Conservation (phyloP, 176 grass and related monocot species). For the Juncus inflexus region DNA sequence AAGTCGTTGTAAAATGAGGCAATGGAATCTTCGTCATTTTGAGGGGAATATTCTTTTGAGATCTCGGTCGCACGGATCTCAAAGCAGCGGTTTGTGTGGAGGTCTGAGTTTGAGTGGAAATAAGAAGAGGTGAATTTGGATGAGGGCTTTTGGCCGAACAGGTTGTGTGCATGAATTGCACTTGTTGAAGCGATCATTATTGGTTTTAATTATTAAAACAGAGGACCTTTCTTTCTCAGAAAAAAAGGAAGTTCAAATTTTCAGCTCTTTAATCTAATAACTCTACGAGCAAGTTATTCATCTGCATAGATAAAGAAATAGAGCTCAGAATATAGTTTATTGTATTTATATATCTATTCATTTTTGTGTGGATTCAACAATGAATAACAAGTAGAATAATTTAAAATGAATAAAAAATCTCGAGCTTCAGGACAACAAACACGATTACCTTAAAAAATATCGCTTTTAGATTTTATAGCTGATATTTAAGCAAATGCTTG, state of each 20-base stretch:
- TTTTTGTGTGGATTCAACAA: not conserved
- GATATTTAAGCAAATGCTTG: too few relatives aligned
- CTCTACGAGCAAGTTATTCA: not conserved
- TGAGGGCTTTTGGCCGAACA: slow-evolving; percentile 19
- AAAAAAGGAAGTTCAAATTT: too few relatives aligned
- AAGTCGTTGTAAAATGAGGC: slow-evolving; percentile 30
- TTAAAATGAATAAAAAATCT: too few relatives aligned
- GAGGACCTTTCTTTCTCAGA: not conserved
- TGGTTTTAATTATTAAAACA: not conserved
- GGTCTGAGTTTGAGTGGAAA: slow-evolving; percentile 4
- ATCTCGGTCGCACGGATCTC: slow-evolving; percentile 35
- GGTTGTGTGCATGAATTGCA: slow-evolving; percentile 8
- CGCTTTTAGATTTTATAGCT: too few relatives aligned
- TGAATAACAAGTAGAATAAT: not conserved
- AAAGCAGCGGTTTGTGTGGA: not conserved
- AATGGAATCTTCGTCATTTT: slow-evolving; percentile 19
- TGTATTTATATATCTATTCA: not conserved
- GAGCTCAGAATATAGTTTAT: too few relatives aligned
- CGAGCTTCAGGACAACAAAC: too few relatives aligned
- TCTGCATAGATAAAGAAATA: slow-evolving; percentile 2
- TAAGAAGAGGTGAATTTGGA: slow-evolving; percentile 15
- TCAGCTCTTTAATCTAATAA: not conserved
- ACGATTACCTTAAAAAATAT: too few relatives aligned
- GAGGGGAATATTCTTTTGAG: slow-evolving; percentile 26
- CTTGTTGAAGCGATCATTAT: slow-evolving; percentile 21